Evolutionary conservation across 78 protist genomes (phyloP).

Genomic region (Dictyostelium citrinum): DNA sequence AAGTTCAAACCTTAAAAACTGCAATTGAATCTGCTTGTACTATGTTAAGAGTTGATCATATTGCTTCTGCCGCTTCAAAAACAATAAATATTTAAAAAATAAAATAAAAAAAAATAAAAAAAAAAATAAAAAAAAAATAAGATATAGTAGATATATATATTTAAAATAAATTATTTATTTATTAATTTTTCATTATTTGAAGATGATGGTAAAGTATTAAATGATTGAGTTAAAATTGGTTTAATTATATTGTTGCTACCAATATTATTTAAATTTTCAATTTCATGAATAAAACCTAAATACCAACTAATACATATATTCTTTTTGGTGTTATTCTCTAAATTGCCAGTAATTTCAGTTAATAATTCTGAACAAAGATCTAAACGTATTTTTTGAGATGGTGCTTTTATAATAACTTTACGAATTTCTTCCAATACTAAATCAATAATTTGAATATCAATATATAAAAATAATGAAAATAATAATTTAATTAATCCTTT

Average conservation of each 20-base stretch:
- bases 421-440: constrained; percentile 24
- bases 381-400: constrained; percentile 29
- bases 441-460: constrained; percentile 50
- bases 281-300: constrained; percentile 28
- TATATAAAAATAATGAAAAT: neutral
- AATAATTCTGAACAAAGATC: constrained; percentile 57
- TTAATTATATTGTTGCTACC: neutral
- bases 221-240: neutral
- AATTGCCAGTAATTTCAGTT: constrained; percentile 60
- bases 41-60: constrained; percentile 97
- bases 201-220: neutral
- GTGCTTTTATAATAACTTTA: constrained; percentile 34
- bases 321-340: constrained; percentile 56
- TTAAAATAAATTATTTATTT: neutral
- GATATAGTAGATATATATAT: neutral
- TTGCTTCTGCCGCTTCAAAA: constrained; percentile 93
- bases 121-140: neutral
- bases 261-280: neutral
- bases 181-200: neutral
- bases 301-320: constrained; percentile 59
- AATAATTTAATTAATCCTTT: constrained; percentile 33
- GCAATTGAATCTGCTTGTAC: constrained; percentile 97
- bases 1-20: constrained; percentile 96
- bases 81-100: neutral
- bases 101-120: neutral